A percentile compares a stretch with the other conserved stretches of the same genome.
phyloP scores from a whole-genome alignment of 371 early-diverging fungal species.

The Lichtheimia ornata region DNA sequence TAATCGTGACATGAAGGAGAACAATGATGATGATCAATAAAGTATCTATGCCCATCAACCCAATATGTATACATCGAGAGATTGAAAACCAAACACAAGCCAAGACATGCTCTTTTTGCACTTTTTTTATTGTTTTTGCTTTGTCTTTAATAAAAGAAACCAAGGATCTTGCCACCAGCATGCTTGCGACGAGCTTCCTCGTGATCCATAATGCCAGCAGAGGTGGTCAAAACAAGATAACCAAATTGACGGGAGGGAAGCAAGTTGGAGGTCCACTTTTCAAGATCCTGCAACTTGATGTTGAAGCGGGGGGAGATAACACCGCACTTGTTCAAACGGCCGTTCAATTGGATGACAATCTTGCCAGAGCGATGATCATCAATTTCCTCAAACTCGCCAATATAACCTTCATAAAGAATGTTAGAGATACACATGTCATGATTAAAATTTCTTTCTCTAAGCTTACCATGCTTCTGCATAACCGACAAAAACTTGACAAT shows the following conservation, averaged over 20 bases:
- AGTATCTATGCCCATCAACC: neutral
- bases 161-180: slow-evolving; percentile 99
- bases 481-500: slow-evolving; percentile 96
- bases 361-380: slow-evolving; percentile 99
- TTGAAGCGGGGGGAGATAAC: slow-evolving; percentile 99
- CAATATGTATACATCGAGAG: neutral
- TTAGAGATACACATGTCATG: no score
- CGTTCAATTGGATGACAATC: slow-evolving; percentile 98
- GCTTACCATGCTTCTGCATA: slow-evolving; percentile 96
- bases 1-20: slow-evolving; percentile 27
- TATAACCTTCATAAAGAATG: slow-evolving; percentile 78
- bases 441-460: neutral
- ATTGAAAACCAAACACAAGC: neutral
- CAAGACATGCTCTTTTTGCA: neutral
- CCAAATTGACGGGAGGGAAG: slow-evolving; percentile 99
- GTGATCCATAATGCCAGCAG: slow-evolving; percentile 99
- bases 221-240: slow-evolving; percentile 95
- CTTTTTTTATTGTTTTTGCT: neutral
- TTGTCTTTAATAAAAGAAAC: slow-evolving; percentile 67
- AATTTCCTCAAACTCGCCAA: slow-evolving; percentile 98
- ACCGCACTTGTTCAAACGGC: slow-evolving; percentile 99
- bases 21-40: neutral
- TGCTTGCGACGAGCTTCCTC: slow-evolving; percentile 98
- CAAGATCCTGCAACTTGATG: slow-evolving; percentile 93
- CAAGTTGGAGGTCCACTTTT: slow-evolving; percentile 97